These are phyloP conservation scores for Penicillium sp. DNA, from an alignment of 2,329 filamentous ascomycete species.

Conservation along the genomic window DNA sequence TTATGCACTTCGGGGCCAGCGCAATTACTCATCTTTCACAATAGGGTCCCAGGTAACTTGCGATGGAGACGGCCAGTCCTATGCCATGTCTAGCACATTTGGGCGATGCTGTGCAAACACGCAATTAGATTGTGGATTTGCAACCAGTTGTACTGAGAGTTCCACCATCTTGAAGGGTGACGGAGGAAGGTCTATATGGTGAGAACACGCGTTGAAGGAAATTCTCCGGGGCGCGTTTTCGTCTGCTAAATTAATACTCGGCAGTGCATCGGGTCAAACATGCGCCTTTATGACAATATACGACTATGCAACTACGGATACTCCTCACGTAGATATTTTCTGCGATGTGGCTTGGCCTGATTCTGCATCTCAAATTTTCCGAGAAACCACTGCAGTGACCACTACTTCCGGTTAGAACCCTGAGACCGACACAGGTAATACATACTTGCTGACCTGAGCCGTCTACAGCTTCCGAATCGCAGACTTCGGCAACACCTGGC, in stretches of 20 bases:
- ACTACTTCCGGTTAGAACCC: not conserved
- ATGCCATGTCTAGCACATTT: not conserved
- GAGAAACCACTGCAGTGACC: not conserved
- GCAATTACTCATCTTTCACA: not conserved
- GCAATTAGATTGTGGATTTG: constrained; percentile 1
- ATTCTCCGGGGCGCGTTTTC: not conserved
- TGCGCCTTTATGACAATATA: constrained; percentile 3
- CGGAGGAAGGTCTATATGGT: not conserved
- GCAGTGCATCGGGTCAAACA: not conserved
- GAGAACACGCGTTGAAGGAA: not conserved
- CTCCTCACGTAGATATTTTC: constrained; percentile 1
- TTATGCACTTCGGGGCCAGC: too few relatives aligned
- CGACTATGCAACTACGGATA: constrained; percentile 3
- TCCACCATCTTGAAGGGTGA: not conserved
- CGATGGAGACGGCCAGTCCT: not conserved
- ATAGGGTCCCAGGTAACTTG: constrained; percentile 8
- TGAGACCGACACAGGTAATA: not conserved
- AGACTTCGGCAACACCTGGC: not conserved
- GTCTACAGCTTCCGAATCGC: not conserved
- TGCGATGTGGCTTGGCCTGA: not conserved
- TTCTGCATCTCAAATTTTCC: not conserved
- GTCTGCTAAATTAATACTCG: not conserved
- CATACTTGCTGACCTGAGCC: not conserved
- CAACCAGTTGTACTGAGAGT: constrained; percentile 1
- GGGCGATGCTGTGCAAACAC: constrained; percentile 4